A percentile compares a stretch with the other conserved stretches of the same genome.
Evolutionary conservation across 257 asterid genomes (phyloP).

Genomic region (Forsythia suspensa): DNA sequence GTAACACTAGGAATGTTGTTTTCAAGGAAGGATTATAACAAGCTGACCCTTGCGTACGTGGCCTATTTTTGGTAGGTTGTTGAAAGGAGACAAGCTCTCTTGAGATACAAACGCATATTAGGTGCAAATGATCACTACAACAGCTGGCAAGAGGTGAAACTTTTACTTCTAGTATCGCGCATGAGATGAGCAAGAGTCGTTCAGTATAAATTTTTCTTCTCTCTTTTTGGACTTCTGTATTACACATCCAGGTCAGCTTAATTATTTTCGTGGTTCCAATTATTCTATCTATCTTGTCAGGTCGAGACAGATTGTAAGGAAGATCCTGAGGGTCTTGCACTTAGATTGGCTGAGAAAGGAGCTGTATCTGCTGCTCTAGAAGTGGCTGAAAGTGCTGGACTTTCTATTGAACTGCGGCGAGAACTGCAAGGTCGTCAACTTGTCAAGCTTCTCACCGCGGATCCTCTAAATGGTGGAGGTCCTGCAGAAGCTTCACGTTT

Average conservation of each 20-base stretch:
- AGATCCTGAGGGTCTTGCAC: conserved; percentile 99
- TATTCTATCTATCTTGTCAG: conserved; percentile 37
- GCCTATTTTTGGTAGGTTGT: conserved; percentile 49
- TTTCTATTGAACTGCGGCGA: conserved; percentile 89
- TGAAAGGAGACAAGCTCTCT: conserved; percentile 82
- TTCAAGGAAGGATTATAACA: not conserved
- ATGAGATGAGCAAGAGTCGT: conserved; percentile 18
- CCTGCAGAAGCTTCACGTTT: conserved; percentile 99
- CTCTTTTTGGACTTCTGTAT: conserved; percentile 7
- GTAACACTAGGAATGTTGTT: not conserved
- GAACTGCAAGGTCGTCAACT: conserved; percentile 99
- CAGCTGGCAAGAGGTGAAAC: conserved; percentile 95
- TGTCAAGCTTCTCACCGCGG: conserved; percentile 95
- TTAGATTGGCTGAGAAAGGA: conserved; percentile 95
- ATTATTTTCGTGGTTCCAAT: not conserved
- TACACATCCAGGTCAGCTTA: conserved; percentile 2
- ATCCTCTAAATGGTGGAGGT: conserved; percentile 96
- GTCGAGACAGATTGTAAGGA: conserved; percentile 90
- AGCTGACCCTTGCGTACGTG: conserved; percentile 17
- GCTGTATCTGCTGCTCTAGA: conserved; percentile 93
- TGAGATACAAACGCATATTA: conserved; percentile 84
- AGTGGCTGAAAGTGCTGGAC: conserved; percentile 95
- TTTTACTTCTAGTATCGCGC: conserved; percentile 9
- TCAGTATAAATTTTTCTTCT: not conserved
- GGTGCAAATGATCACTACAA: conserved; percentile 82